Conservation (phyloP, 2,329 filamentous ascomycete species). For the Colletotrichum ledebouriae region DNA sequence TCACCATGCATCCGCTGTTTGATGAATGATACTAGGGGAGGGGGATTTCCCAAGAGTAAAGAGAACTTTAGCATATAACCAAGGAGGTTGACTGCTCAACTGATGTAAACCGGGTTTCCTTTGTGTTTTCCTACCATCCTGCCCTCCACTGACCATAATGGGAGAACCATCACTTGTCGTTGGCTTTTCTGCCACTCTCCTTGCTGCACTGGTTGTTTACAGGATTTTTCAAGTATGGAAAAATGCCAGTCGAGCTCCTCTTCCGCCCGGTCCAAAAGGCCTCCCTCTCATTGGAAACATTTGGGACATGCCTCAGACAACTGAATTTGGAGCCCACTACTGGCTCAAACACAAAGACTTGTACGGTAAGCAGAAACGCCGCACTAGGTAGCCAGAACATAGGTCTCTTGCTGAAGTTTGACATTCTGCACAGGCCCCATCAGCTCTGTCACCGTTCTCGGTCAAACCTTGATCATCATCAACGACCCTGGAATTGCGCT, state of each 20-base stretch:
- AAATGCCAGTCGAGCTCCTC: background rate
- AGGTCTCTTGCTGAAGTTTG: fast-evolving
- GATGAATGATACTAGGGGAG: too few relatives aligned
- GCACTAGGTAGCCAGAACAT: too few relatives aligned
- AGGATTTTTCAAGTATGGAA: slow-evolving; percentile 1
- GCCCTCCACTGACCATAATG: background rate
- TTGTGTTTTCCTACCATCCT: too few relatives aligned
- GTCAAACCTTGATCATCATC: slow-evolving; percentile 56
- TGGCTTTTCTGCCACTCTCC: slow-evolving; percentile 15
- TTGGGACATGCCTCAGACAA: slow-evolving; percentile 55
- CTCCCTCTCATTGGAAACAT: slow-evolving; percentile 61
- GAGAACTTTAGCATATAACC: too few relatives aligned
- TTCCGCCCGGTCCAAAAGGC: slow-evolving; percentile 48
- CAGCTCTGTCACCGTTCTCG: slow-evolving; percentile 53
- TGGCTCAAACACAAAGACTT: slow-evolving; percentile 53
- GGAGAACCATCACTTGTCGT: background rate
- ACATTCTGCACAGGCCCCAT: slow-evolving; percentile 39
- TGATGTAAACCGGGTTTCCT: too few relatives aligned
- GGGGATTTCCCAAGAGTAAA: too few relatives aligned
- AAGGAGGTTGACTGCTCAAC: too few relatives aligned
- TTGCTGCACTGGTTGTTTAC: background rate
- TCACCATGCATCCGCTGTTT: too few relatives aligned
- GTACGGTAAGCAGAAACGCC: slow-evolving; percentile 42
- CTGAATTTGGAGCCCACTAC: slow-evolving; percentile 49
- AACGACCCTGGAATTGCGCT: slow-evolving; percentile 52